Evolutionary conservation across 148 eudicot species (phyloP), one percentile per base, ranked within the genome.

Genomic region (Amaranthus palmeri): DNA sequence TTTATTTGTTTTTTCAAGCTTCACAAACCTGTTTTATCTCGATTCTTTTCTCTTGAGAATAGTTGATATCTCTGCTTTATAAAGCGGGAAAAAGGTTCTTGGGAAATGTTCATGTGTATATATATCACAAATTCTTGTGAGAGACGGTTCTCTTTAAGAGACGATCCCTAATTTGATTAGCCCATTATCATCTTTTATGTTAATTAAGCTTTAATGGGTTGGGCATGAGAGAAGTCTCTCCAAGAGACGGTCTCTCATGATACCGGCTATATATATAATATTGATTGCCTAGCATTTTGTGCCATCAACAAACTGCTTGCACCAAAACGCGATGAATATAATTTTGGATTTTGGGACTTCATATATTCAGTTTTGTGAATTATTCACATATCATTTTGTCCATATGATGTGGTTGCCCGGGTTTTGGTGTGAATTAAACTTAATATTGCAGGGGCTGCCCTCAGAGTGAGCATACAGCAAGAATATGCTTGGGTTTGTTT

Each of bases 361-460:
- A 25, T 8, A 53, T 8, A 62, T n/a, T 12, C n/a, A 64, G 47
- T 4, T 47, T 47, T 25, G 46, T 13, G 25, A 6, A 54, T 52
- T 51, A 13, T 12, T 10, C 13, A 68, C 4, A 46, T 67, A 17
- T 42, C 14, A 61, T 70, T 43, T 46, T 50, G 56, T 72, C 78
- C 72, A 63, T 49, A 14, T 48, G n/a, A 77, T 25, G 73, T 72
- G 79, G 48, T 69, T 40, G 15, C 78, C 65, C 70, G 18, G 69
- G 73, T 54, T 73, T 43, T 81, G 80, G 80, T 72, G 69, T 87
- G 84, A 86, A 83, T 81, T 60, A 69, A 83, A 77, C 50, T 85
- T 82, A 65, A 71, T 84, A 73, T 78, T 91, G 90, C 92, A 95
- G 98, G 79, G 98, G 98, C 68, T 95, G 96, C 80, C 90, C 85